A percentile compares a stretch with the other conserved stretches of the same genome.
Conservation (phyloP, 257 asterid genomes). For the Hygrophila difformis region DNA sequence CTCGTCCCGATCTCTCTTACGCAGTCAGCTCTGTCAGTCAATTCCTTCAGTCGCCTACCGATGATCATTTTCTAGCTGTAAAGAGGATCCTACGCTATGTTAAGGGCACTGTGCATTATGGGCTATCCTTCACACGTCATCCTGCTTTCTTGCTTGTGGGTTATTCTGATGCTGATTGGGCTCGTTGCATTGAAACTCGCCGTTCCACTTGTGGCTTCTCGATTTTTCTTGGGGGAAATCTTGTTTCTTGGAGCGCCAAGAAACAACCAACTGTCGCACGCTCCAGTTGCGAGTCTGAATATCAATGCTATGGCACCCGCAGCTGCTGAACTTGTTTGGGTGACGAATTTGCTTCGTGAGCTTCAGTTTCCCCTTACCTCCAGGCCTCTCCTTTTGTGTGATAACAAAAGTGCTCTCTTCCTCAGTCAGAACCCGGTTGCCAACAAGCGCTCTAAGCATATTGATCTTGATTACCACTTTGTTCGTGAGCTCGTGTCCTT, state of each 20-base stretch:
- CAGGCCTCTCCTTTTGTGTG: background rate
- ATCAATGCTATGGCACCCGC: background rate
- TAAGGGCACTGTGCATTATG: background rate
- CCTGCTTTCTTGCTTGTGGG: too few species aligned
- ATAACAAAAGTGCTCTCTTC: too few species aligned
- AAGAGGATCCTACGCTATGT: background rate
- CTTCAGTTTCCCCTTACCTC: background rate
- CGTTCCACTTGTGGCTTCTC: too few species aligned
- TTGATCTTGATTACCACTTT: too few species aligned
- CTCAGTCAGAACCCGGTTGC: too few species aligned
- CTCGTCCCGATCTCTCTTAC: background rate
- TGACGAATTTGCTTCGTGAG: background rate
- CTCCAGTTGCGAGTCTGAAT: background rate
- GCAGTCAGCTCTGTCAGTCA: background rate
- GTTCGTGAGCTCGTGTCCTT: too few species aligned
- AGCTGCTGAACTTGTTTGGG: background rate
- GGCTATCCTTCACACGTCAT: background rate
- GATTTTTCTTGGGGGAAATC: too few species aligned
- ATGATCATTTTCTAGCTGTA: background rate
- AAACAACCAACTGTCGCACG: background rate
- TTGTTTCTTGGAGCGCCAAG: too few species aligned
- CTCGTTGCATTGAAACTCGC: too few species aligned
- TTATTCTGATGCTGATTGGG: too few species aligned
- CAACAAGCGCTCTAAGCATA: too few species aligned
- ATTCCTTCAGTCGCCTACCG: too few species aligned